Conservation (phyloP, 2,329 filamentous ascomycete genomes). For the Fusarium sp. region DNA sequence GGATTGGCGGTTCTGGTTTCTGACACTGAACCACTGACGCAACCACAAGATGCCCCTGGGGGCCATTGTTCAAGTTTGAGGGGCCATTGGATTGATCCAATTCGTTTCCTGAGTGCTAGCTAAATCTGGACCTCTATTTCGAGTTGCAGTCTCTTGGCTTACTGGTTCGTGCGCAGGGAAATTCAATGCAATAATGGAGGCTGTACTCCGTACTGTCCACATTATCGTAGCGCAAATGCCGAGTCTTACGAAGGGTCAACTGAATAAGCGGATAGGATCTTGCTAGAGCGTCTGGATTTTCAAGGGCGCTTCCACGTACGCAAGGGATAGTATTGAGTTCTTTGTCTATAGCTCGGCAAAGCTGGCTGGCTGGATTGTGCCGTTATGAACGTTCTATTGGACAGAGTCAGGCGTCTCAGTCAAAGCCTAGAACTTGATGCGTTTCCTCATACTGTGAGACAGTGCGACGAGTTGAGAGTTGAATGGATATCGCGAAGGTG, state of each 20-base stretch:
- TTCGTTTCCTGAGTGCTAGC: slow-evolving; percentile 7
- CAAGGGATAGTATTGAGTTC: slow-evolving; percentile 25
- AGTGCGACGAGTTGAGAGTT: slow-evolving; percentile 8
- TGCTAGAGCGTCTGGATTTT: slow-evolving; percentile 7
- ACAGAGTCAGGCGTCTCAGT: slow-evolving; percentile 15
- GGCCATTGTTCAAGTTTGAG: slow-evolving; percentile 1
- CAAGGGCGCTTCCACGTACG: slow-evolving; percentile 13
- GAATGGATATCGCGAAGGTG: neutral
- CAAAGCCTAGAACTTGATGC: slow-evolving; percentile 10
- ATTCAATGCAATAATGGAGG: slow-evolving; percentile 19
- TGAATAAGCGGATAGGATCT: neutral
- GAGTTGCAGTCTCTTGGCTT: slow-evolving; percentile 5
- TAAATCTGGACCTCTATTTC: slow-evolving; percentile 12
- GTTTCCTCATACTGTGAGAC: slow-evolving; percentile 30
- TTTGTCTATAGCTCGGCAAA: slow-evolving; percentile 9
- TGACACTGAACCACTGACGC: slow-evolving; percentile 31
- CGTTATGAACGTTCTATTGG: slow-evolving; percentile 17
- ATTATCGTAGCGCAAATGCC: slow-evolving; percentile 16
- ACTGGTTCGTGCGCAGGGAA: slow-evolving; percentile 3
- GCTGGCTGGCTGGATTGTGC: neutral
- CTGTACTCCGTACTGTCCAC: slow-evolving; percentile 6
- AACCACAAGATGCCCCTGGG: slow-evolving; percentile 6
- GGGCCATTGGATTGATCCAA: neutral
- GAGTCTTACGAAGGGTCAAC: slow-evolving; percentile 10
- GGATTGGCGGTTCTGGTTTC: slow-evolving; percentile 12